Evolutionary conservation across 1,284 basidiomycete species (phyloP), one percentile per base, ranked within the genome.

Genomic region (Earliella scabrosa): DNA sequence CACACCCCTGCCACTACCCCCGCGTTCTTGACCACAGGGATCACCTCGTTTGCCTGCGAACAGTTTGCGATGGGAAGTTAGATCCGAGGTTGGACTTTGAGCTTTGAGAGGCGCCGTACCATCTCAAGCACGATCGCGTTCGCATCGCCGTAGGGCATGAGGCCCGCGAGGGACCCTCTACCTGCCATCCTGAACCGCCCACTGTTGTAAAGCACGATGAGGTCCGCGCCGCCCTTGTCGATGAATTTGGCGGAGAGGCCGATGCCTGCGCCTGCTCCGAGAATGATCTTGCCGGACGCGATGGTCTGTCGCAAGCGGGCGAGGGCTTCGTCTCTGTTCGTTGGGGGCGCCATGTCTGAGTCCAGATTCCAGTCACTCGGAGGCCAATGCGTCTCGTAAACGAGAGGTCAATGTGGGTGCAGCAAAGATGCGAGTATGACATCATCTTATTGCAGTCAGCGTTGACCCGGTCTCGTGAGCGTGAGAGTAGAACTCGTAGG

Each of bases 101-200:
- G 6, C 21, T 24, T 4, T 10, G 10, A 13, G 18, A 26, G 5
- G 35, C 29, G 29, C n/a, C 64, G 20, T 13, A 64, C 65, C 65
- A 64, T 64, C 3, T 64, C 59, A 10, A 66, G 50, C 7, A 66
- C 65, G 31, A 63, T 64, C 7, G 63, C 63, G 47, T 66, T 64
- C 3, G 65, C 65, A 32, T 66, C 65, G 11, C 65, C 65, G 47
- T 66, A 66, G 2, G 65, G 65, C 65, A 66, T 66, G 21, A 66
- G 56, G 3, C 64, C 64, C 5, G 64, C 64, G 21, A 66, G 61
- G 0, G 64, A 66, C 11, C 65, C 65, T 7, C 58, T 43, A 2
- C 65, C 65, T 2, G 65, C 65, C 65, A 66, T 66, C 45, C 65
- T 60, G 48, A 60, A 66, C 20, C 65, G 57, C 16, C 65, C 65